Base-by-base conservation (phyloP, 257 asterid genomes). In the Fraxinus quadrangulata region DNA sequence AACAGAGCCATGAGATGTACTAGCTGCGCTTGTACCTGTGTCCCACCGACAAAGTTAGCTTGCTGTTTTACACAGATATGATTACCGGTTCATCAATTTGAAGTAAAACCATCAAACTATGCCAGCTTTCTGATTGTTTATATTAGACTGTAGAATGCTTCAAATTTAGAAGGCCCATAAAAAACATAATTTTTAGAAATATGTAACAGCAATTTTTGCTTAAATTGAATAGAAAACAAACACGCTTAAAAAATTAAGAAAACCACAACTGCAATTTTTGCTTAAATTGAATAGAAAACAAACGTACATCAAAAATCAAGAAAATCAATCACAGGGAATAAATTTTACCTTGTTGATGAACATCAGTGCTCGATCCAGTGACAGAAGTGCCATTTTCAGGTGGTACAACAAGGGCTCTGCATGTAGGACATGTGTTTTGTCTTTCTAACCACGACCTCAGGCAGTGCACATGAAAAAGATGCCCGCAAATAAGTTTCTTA, bases 391-490 rank as follows among this genome's bases (percentile, higher is more conserved):
- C 92, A 80, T 84, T 85, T 85, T 89, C 98, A 73, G 96, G 86
- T 59, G 98, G 97, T 67, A 95, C 88, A 75, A 95, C 98, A 72
- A 84, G 96, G 71, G 99, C 99, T 87, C 99, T 93, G 86, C 99
- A 95, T 42, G 97, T 92, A 69, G 99, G 99, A 78, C 99, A 94
- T 30, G 97, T 92, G 77, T 89, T 92, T 75, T 94, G 97, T 80
- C 97, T 90, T 85, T 92, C 97, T 77, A 94, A 83, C 97, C 99
- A 94, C 34, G 99, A 94, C 71, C 99, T 89, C 65, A 94, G 94
- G 88, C 99, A 92, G 83, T 92, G 96, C 68, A 94, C 97, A 68
- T 95, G 99, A 85, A 95, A 95, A 80, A 93, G 87, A 88, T 95
- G 99, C 59, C 99, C 98, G 23, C 99, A 95, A 10, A 90, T 77